Percentiles rank a stretch among this genome's conserved stretches.
Evolutionary conservation across 2,329 filamentous ascomycete species (phyloP).

Genomic region (Trichoderma sp.): DNA sequence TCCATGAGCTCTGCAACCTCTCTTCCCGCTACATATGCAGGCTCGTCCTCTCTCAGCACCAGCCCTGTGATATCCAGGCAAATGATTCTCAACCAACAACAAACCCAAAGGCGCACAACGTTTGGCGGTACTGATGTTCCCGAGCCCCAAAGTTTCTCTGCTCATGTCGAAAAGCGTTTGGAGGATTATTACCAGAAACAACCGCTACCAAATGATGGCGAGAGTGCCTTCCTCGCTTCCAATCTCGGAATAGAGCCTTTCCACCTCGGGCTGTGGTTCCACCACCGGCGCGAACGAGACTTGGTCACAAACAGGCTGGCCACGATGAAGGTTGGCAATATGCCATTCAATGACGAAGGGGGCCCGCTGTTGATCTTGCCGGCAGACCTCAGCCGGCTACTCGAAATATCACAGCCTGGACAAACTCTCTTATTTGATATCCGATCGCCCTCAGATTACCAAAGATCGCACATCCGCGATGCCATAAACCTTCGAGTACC

Average conservation of each 20-base stretch:
- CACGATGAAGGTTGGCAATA: constrained; percentile 44
- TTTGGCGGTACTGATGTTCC: constrained; percentile 42
- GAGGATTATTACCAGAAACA: constrained; percentile 55
- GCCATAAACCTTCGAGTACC: constrained; percentile 56
- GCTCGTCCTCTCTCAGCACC: constrained; percentile 26
- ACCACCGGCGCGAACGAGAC: constrained; percentile 54
- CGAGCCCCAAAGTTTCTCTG: constrained; percentile 48
- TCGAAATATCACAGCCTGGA: constrained; percentile 51
- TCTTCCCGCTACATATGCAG: constrained; percentile 27
- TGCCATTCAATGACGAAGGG: constrained; percentile 33
- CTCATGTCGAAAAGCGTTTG: constrained; percentile 51
- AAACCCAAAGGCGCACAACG: constrained; percentile 42
- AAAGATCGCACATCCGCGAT: constrained; percentile 53
- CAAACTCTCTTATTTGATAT: constrained; percentile 54
- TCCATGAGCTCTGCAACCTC: constrained; percentile 31
- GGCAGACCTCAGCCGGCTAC: constrained; percentile 50
- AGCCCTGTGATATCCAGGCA: constrained; percentile 39
- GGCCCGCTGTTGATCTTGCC: constrained; percentile 52
- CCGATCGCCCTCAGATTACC: constrained; percentile 48
- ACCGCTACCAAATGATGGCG: constrained; percentile 49
- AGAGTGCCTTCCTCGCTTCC: constrained; percentile 56
- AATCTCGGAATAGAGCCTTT: constrained; percentile 53
- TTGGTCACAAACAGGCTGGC: constrained; percentile 48
- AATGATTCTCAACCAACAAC: constrained; percentile 49
- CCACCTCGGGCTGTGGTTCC: constrained; percentile 58